Base-by-base conservation (phyloP, 139 green algal species). In the Yamagishiella unicocca region DNA sequence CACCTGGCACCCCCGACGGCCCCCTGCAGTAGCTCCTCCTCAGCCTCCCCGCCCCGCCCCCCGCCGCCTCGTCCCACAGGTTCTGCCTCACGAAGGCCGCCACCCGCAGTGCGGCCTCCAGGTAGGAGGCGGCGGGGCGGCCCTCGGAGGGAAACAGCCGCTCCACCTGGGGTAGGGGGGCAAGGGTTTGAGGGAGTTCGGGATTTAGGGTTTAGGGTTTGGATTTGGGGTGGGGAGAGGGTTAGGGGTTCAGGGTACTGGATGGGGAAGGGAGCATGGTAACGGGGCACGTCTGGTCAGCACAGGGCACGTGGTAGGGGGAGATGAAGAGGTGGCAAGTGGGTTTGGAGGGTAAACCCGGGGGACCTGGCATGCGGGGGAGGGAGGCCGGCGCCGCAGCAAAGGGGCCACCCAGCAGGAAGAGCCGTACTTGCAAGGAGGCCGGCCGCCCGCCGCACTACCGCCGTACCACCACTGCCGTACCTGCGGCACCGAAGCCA, bases 141-240 rank as follows among this genome's bases (percentile, higher is more conserved):
- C 94, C 95, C 53, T 96, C 93, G 14, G 96, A 91, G 17, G 96
- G 96, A 89, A 98, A 98, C 43, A 66, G n/a, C 68, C 86, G 81
- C 45, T 79, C 40, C 1, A 84, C 77, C 77, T 84, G 77, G 31
- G 37, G 37, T 37, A 27, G 55, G 74, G 22, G 46, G 17, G 8
- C n/a, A n/a, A n/a, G n/a, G n/a, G n/a, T n/a, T n/a, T n/a, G n/a
- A n/a, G n/a, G n/a, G n/a, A n/a, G n/a, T n/a, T n/a, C n/a, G n/a
- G n/a, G n/a, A n/a, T n/a, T n/a, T n/a, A n/a, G n/a, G n/a, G n/a
- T n/a, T n/a, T n/a, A n/a, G n/a, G n/a, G n/a, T n/a, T n/a, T n/a
- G n/a, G n/a, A n/a, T n/a, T n/a, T n/a, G n/a, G n/a, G n/a, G n/a
- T n/a, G n/a, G n/a, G n/a, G n/a, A n/a, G n/a, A n/a, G n/a, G n/a